phyloP scores from a whole-genome alignment of 2,329 filamentous ascomycete species.

The Cercospora zeae-maydis region DNA sequence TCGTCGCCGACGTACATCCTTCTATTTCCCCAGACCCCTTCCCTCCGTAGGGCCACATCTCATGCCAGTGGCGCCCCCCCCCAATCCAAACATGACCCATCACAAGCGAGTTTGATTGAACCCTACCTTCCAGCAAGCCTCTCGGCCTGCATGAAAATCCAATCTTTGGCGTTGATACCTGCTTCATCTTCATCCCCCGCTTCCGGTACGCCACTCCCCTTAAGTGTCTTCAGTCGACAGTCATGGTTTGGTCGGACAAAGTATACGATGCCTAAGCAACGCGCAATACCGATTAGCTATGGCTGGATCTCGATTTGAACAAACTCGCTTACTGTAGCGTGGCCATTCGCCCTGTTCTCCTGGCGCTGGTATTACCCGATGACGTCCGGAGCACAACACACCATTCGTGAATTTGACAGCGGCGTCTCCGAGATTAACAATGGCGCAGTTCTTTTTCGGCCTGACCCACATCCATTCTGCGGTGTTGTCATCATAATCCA shows the following conservation, averaged over 20 bases:
- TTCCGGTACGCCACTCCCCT: constrained; percentile 32
- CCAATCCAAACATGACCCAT: not conserved
- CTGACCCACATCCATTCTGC: constrained; percentile 52
- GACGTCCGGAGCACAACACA: constrained; percentile 42
- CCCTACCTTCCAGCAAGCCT: constrained; percentile 29
- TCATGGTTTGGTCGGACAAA: constrained; percentile 53
- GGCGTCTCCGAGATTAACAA: constrained; percentile 50
- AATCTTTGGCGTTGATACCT: constrained; percentile 41
- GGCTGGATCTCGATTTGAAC: not conserved
- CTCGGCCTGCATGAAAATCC: constrained; percentile 41
- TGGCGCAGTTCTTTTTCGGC: constrained; percentile 47
- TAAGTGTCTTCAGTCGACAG: constrained; percentile 42
- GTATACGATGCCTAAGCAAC: constrained; percentile 45
- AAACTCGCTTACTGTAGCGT: constrained; percentile 41
- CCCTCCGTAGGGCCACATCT: not conserved
- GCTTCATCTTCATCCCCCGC: constrained; percentile 35
- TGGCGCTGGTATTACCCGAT: constrained; percentile 51
- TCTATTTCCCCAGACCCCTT: no score
- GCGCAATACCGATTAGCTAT: not conserved
- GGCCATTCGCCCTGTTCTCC: constrained; percentile 47
- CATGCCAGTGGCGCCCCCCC: not conserved
- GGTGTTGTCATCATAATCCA: constrained; percentile 22
- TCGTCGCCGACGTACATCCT: no score
- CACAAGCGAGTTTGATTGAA: not conserved
- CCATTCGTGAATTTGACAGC: constrained; percentile 47